Evolutionary conservation across 2,329 filamentous ascomycete species (phyloP), one percentile per base, ranked within the genome.

Genomic region (Keithomyces neogunnii): DNA sequence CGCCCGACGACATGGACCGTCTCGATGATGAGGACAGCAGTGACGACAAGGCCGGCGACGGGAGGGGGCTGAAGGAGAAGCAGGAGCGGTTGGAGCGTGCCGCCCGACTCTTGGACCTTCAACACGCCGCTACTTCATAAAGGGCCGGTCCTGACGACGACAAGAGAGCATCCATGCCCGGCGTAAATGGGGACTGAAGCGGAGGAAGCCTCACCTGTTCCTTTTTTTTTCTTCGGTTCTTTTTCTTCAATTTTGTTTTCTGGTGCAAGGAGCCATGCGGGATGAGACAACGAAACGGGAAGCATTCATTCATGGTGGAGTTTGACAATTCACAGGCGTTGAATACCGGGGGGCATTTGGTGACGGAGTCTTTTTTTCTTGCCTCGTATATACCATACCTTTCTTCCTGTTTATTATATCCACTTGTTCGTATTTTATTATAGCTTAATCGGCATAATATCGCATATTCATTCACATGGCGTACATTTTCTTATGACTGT

Each of bases 81-180:
- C 64, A 68, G 47, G 69, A 69, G 40, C 64, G 73, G 48, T 54
- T 76, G 31, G 60, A 63, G 40, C 63, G 73, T 32, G 73, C 74
- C 1, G 64, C 68, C 32, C 64, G 60, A 50, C 57, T 76, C 48
- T 61, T 75, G 39, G 58, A 60, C 32, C 59, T 63, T 43, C 59
- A 61, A 30, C 54, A 56, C 30, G 19, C n/a, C 7, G 33, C 35
- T 4, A 5, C 42, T 30, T 44, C 40, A 13, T 44, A 19, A 44
- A 44, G 5, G 19, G 19, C 19, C 19, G 19, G 19, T 19, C 19
- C 19, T 19, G 19, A 19, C 19, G 19, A 19, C 19, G 19, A 19
- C 19, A 19, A 19, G 19, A 19, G 19, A 19, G 19, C 19, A 19
- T 19, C 19, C 19, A 19, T 19, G 19, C 19, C 19, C 19, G 19